A percentile compares a stretch with the other conserved stretches of the same genome.
phyloP scores from a whole-genome alignment of 371 early-diverging fungal genomes.

The Dinochytrium kinnereticum region DNA sequence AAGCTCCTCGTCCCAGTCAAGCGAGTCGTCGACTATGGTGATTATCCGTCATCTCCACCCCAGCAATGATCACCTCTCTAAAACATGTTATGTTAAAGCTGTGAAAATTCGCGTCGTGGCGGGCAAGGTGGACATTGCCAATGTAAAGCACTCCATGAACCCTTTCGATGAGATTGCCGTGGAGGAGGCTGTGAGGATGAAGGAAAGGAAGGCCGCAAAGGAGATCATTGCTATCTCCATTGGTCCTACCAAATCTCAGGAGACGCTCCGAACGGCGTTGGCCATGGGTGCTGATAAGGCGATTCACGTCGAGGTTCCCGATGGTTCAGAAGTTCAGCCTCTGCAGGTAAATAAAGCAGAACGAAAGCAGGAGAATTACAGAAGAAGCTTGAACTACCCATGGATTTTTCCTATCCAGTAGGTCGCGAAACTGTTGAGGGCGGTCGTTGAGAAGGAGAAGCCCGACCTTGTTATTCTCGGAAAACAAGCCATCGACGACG shows the following conservation, averaged over 20 bases:
- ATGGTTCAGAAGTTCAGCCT: conserved; percentile 59
- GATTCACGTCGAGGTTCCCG: conserved; percentile 89
- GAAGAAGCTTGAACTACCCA: too few species aligned
- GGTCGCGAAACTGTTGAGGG: conserved; percentile 94
- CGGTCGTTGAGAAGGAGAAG: conserved; percentile 87
- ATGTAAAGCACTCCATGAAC: conserved; percentile 98
- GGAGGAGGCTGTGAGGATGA: conserved; percentile 93
- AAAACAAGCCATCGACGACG: conserved; percentile 99
- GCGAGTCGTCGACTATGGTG: conserved; percentile 94
- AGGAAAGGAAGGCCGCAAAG: conserved; percentile 72
- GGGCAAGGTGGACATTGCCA: conserved; percentile 88
- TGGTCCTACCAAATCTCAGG: conserved; percentile 89
- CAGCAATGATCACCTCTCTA: background rate
- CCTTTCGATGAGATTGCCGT: conserved; percentile 99
- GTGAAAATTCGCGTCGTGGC: conserved; percentile 97
- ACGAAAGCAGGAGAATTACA: too few species aligned
- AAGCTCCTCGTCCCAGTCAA: conserved; percentile 94
- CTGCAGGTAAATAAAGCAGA: conserved; percentile 45
- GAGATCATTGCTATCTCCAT: conserved; percentile 87
- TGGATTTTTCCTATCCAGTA: conserved; percentile 11
- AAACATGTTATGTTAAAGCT: conserved; percentile 57
- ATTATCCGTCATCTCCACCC: background rate
- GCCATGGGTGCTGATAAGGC: conserved; percentile 99
- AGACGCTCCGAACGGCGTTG: conserved; percentile 93
- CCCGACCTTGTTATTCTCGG: conserved; percentile 94